Percentiles rank a stretch among this genome's conserved stretches.
Evolutionary conservation across 2,329 filamentous ascomycete genomes (phyloP).

Genomic region (Hansfordia pulvinata): DNA sequence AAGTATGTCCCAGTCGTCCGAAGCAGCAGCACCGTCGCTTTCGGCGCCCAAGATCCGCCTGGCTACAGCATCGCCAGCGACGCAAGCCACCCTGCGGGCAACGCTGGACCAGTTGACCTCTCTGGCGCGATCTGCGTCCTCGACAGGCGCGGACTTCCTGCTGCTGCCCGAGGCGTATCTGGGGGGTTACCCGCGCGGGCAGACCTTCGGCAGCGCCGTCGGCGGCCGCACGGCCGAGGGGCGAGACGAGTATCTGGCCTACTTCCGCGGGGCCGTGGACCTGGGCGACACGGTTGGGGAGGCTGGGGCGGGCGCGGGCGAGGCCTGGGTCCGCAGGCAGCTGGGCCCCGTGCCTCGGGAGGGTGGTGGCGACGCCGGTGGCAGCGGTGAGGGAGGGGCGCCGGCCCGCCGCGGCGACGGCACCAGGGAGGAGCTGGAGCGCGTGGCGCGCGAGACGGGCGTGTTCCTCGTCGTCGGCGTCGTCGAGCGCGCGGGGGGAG

Average conservation of each 20-base stretch:
- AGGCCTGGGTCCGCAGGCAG: conserved; percentile 54
- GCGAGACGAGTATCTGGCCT: conserved; percentile 68
- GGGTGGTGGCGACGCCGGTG: conserved; percentile 10
- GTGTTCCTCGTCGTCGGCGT: conserved; percentile 72
- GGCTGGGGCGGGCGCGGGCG: conserved; percentile 49
- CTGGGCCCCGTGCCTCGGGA: conserved; percentile 24
- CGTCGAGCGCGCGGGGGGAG: conserved; percentile 74
- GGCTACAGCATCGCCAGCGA: conserved; percentile 40
- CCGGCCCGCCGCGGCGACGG: conserved; percentile 52
- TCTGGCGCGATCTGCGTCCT: conserved; percentile 50
- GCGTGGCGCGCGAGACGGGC: conserved; percentile 60
- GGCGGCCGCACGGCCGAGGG: conserved; percentile 58
- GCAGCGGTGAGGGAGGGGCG: conserved; percentile 25
- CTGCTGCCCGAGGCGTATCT: conserved; percentile 88
- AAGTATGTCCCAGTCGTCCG: no score
- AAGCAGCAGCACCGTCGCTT: no score
- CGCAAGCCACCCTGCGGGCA: conserved; percentile 31
- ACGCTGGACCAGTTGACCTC: conserved; percentile 55
- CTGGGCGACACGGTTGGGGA: conserved; percentile 61
- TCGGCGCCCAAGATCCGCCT: conserved; percentile 38
- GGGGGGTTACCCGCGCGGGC: conserved; percentile 79
- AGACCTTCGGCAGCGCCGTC: conserved; percentile 61
- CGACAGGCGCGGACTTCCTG: conserved; percentile 47
- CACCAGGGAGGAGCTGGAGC: conserved; percentile 67
- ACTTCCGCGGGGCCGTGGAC: conserved; percentile 70